A percentile compares a stretch with the other conserved stretches of the same genome.
phyloP scores from a whole-genome alignment of 192 early-diverging fungal species.

The Phlyctochytrium arcticum region DNA sequence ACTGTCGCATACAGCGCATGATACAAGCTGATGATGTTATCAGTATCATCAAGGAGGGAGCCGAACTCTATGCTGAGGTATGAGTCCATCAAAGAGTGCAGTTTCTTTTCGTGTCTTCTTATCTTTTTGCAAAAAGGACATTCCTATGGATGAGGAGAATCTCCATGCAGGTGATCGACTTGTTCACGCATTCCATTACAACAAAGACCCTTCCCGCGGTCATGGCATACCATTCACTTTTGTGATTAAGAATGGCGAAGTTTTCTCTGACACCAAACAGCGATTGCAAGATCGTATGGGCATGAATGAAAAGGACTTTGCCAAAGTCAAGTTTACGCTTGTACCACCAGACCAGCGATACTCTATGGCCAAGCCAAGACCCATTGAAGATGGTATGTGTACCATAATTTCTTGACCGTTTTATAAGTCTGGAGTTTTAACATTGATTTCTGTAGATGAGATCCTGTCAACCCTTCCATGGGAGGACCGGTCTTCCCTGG shows the following conservation, averaged over 20 bases:
- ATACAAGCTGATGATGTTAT: not conserved
- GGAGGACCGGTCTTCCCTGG: conserved; percentile 20
- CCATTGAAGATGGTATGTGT: conserved; percentile 48
- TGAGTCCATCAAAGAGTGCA: not conserved
- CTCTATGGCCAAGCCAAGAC: conserved; percentile 16
- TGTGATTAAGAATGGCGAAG: conserved; percentile 50
- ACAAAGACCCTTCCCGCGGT: conserved; percentile 56
- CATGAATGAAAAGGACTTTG: conserved; percentile 80
- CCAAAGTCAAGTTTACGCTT: conserved; percentile 53
- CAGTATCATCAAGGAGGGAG: conserved; percentile 3
- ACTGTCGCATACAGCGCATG: not conserved
- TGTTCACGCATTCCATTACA: conserved; percentile 77
- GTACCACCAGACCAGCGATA: conserved; percentile 3
- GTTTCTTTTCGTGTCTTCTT: not conserved
- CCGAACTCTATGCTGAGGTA: conserved; percentile 13
- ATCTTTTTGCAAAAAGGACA: conserved; percentile 9
- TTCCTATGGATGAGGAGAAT: not conserved
- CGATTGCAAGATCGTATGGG: conserved; percentile 69
- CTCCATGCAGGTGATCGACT: conserved; percentile 34
- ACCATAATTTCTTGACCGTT: no score
- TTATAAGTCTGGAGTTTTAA: no score
- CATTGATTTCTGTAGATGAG: conserved; percentile 26
- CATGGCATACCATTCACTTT: conserved; percentile 88
- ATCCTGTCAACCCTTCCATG: conserved; percentile 25
- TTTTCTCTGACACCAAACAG: conserved; percentile 64